Evolutionary conservation across 805 yeast species (phyloP), one percentile per base, ranked within the genome.

Genomic region (Debaryomyces hansenii): DNA sequence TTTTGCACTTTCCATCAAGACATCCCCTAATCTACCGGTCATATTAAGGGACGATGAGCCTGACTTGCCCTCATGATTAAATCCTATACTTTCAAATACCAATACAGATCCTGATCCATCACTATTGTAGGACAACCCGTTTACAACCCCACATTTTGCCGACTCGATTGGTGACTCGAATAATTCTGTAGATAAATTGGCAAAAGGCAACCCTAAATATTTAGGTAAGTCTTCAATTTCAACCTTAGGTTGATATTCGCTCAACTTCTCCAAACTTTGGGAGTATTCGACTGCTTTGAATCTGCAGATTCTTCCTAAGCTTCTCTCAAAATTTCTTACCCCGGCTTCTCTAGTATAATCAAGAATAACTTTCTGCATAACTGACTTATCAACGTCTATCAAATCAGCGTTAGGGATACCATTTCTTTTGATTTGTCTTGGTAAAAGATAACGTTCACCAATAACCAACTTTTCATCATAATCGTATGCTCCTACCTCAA

Each of bases 301-400:
- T 43, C 97, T 77, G 57, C 96, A 90, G 24, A 90, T 74, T 0
- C 88, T 75, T 0, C 90, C 90, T 44, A 90, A 71, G 46, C 77
- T 75, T 37, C 96, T 74, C 57, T 90, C 96, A 49, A 90, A 72
- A 48, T 79, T 82, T 55, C 97, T 77, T 15, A 90, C 95, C 3
- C 97, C 97, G 0, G 96, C 81, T 63, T 90, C 97, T 44, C 91
- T 72, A 0, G 96, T 86, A 60, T 89, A 90, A 51, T 77, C 79
- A 2, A 81, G 70, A 20, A 89, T 85, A 40, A 90, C 69, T 41
- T 77, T 75, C 55, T 78, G 67, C 72, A 90, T 73, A 1, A 85
- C 83, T 0, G 74, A 74, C 18, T 78, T 77, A 14, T 69, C 69
- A 4, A 89, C 63, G 4, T 54, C 47, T 5, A 87, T 75, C 34